Base-by-base conservation (phyloP, 768 basidiomycete species). In the Mycena olivaceomarginata region DNA sequence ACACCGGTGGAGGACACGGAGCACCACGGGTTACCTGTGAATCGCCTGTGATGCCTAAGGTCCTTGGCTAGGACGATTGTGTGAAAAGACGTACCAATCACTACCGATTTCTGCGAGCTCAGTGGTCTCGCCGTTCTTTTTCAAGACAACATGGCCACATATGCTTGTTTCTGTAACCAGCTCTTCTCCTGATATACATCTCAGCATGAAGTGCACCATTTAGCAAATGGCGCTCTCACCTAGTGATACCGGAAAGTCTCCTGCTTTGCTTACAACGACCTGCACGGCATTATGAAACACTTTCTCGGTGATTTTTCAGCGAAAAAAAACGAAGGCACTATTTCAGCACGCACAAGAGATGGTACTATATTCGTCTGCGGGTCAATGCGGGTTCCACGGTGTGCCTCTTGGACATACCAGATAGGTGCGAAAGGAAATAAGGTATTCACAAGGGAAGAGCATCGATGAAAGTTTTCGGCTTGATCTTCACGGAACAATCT, bases 251-350 rank as follows among this genome's bases (percentile, higher is more conserved):
- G 51, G 51, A n/a, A 53, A 53, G 20, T 53, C 51, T 25, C 56
- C 56, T 25, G 56, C 56, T 31, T 57, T 57, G 22, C 56, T 57
- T 25, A 57, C 56, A 5, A 57, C 56, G 56, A 57, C 56, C 12
- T 78, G 77, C 4, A 65, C 37, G 45, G 75, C 74, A 37, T 78
- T 67, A 20, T 78, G 70, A n/a, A 78, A 78, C 41, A 75, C 31
- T 31, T 31, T 31, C 3, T 31, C 31, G 31, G 31, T 31, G 31
- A 31, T 31, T 31, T 31, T 31, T 31, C 31, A 31, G 31, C 31
- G 31, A 31, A 31, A 31, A 31, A 31, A 31, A 31, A 31, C 31
- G 31, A 31, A 31, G 31, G 31, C 31, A 31, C 31, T 31, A 31
- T 3, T 31, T 31, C 31, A 31, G 31, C 31, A 31, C 31, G 31